Conservation (phyloP, 2,329 filamentous ascomycete species). For the Atkinsonella texensis region DNA sequence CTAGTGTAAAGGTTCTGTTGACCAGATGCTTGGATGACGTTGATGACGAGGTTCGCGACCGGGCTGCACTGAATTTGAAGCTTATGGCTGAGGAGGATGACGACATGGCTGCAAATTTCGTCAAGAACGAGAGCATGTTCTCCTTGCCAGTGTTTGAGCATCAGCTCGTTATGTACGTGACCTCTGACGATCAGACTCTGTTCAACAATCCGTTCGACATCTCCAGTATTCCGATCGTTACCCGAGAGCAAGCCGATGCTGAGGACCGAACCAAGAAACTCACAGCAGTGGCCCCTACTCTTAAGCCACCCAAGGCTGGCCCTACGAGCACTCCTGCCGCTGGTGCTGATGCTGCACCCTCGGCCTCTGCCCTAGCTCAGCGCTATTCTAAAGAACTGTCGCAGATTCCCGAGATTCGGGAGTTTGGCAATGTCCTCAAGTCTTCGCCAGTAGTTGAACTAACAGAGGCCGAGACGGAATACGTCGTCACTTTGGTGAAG, state of each 20-base stretch:
- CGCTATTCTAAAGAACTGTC: slow-evolving; percentile 82
- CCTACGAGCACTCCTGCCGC: slow-evolving; percentile 58
- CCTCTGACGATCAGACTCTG: slow-evolving; percentile 74
- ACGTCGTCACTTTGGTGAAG: slow-evolving; percentile 87
- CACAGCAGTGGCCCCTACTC: slow-evolving; percentile 77
- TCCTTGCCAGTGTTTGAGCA: slow-evolving; percentile 92
- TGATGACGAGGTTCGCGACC: slow-evolving; percentile 94
- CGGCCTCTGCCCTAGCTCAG: slow-evolving; percentile 69
- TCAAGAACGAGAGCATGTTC: slow-evolving; percentile 95
- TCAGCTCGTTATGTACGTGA: slow-evolving; percentile 95
- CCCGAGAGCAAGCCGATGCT: slow-evolving; percentile 87
- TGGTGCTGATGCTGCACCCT: slow-evolving; percentile 62
- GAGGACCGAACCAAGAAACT: slow-evolving; percentile 97
- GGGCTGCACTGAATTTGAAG: slow-evolving; percentile 82
- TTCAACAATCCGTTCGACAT: slow-evolving; percentile 86
- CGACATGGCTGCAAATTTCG: slow-evolving; percentile 72
- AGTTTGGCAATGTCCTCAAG: slow-evolving; percentile 85
- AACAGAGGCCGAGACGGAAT: slow-evolving; percentile 94
- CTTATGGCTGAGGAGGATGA: slow-evolving; percentile 90
- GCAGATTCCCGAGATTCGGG: slow-evolving; percentile 80
- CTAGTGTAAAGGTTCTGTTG: slow-evolving; percentile 83
- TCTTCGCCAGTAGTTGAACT: slow-evolving; percentile 78
- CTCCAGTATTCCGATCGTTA: slow-evolving; percentile 80
- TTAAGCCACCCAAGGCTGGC: slow-evolving; percentile 81
- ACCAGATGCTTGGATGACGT: slow-evolving; percentile 92